Evolutionary conservation across 805 yeast genomes (phyloP).

Genomic region (Starmerella sirachaensis): DNA sequence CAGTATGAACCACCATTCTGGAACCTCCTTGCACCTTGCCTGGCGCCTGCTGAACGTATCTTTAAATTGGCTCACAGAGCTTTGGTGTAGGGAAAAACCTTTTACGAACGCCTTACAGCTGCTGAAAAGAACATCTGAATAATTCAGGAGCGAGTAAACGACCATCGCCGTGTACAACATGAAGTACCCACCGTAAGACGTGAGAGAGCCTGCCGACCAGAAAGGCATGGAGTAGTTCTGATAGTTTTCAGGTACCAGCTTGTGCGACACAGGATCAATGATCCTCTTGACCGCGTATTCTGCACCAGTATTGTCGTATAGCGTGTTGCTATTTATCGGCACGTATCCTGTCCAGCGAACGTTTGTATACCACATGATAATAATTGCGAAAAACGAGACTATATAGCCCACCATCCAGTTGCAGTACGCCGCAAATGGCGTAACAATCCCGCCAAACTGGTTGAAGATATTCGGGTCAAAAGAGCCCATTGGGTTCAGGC

Average conservation of each 20-base stretch:
- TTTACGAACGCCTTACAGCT: constrained; percentile 25
- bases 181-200: constrained; percentile 46
- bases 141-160: constrained; percentile 28
- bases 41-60: constrained; percentile 32
- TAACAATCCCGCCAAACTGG: background rate
- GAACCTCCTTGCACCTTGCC: constrained; percentile 51
- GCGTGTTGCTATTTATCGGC: constrained; percentile 37
- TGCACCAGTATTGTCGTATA: constrained; percentile 42
- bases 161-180: constrained; percentile 46
- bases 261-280: constrained; percentile 32
- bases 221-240: constrained; percentile 55
- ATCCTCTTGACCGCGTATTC: constrained; percentile 39
- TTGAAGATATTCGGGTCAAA: constrained; percentile 33
- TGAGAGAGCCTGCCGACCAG: constrained; percentile 49
- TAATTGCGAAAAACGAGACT: constrained; percentile 25
- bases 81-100: too few relatives aligned
- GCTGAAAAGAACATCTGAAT: constrained; percentile 10
- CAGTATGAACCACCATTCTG: constrained; percentile 52
- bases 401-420: constrained; percentile 10
- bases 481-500: constrained; percentile 39
- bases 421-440: background rate
- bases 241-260: constrained; percentile 37
- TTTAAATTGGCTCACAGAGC: constrained; percentile 29
- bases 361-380: constrained; percentile 35
- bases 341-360: constrained; percentile 40